Conservation (phyloP, 768 basidiomycete genomes). For the Paxillus ammoniavirescens region DNA sequence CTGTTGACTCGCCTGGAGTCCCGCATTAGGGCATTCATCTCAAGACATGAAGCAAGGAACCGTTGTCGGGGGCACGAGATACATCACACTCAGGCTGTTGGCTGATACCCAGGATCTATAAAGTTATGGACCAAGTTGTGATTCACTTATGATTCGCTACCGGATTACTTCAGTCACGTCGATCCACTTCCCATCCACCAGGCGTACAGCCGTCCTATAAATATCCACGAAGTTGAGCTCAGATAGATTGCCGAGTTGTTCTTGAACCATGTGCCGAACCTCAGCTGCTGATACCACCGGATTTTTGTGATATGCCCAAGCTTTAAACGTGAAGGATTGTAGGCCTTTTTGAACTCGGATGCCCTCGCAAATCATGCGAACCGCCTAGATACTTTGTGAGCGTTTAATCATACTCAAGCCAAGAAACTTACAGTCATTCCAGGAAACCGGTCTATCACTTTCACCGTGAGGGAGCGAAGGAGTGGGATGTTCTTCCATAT, state of each 20-base stretch:
- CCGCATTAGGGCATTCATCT: too few species aligned
- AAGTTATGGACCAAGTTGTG: too few species aligned
- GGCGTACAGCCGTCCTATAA: neutral
- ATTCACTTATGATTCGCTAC: too few species aligned
- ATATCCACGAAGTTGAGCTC: neutral
- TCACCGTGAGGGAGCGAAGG: conserved; percentile 10
- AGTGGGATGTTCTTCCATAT: neutral
- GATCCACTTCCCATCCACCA: conserved; percentile 5
- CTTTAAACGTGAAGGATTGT: conserved; percentile 2
- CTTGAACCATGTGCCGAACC: neutral
- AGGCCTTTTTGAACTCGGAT: neutral
- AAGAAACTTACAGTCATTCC: too few species aligned
- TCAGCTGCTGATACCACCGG: neutral
- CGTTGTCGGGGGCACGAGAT: too few species aligned
- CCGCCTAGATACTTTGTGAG: conserved; percentile 4
- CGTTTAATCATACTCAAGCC: neutral
- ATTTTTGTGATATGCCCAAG: too few species aligned
- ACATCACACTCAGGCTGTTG: too few species aligned
- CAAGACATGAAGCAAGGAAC: too few species aligned
- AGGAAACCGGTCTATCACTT: too few species aligned
- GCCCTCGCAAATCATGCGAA: neutral
- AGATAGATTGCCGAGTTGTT: neutral
- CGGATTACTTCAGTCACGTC: neutral
- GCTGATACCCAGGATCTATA: too few species aligned
- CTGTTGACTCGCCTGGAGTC: too few species aligned